Conservation (phyloP, 441 rosid genomes). For the Geranium incanum region DNA sequence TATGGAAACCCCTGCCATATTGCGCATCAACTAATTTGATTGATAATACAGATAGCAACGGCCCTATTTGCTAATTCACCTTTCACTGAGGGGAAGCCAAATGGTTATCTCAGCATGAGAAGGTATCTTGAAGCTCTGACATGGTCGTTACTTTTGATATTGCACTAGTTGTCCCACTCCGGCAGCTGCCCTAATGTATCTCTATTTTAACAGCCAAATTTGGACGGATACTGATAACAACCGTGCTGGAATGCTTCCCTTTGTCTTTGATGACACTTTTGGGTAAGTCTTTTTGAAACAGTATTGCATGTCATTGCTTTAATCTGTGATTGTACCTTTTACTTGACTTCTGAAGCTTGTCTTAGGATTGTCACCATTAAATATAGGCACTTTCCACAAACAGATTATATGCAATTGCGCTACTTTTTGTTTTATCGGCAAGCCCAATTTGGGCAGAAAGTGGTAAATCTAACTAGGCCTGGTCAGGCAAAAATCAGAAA, state of each 20-base stretch:
- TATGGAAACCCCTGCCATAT: conserved; percentile 15
- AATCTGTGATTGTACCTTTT: conserved; percentile 5
- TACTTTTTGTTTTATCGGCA: no score
- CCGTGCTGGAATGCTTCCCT: conserved; percentile 92
- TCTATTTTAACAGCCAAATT: conserved; percentile 58
- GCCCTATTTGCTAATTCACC: conserved; percentile 98
- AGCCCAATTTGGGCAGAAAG: no score
- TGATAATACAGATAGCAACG: conserved; percentile 78
- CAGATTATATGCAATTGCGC: neutral
- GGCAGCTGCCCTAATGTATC: conserved; percentile 19
- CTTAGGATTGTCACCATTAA: neutral
- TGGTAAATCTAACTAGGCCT: no score
- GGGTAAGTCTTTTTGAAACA: conserved; percentile 47
- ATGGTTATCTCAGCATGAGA: conserved; percentile 97
- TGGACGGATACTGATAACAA: conserved; percentile 92
- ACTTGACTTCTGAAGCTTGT: neutral
- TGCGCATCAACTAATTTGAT: conserved; percentile 20
- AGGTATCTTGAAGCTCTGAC: conserved; percentile 39
- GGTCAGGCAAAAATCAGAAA: no score
- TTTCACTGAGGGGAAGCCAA: conserved; percentile 93
- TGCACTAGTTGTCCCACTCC: conserved; percentile 8
- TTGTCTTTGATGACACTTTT: conserved; percentile 79
- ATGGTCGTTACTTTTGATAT: conserved; percentile 12
- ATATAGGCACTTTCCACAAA: neutral
- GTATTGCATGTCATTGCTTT: neutral